Conservation (phyloP, 2,329 filamentous ascomycete genomes). For the Zymoseptoria brevis region DNA sequence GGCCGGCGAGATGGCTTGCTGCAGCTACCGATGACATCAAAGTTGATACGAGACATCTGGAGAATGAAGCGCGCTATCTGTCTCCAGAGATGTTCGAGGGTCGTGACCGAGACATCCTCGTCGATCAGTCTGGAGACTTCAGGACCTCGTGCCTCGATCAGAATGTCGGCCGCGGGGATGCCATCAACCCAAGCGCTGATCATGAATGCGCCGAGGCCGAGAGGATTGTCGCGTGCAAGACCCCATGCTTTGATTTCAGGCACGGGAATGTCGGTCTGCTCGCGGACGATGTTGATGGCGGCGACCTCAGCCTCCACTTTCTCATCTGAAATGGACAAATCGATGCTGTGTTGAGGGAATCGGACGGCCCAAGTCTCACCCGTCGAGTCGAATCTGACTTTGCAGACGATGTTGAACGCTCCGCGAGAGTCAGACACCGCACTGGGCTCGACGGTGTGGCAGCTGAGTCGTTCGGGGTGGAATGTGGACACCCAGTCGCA, state of each 20-base stretch:
- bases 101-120: background rate
- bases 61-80: conserved; percentile 10
- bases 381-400: conserved; percentile 3
- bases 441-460: background rate
- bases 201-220: conserved; percentile 12
- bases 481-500: conserved; percentile 6
- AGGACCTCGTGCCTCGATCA: background rate
- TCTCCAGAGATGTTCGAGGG: conserved; percentile 2
- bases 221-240: conserved; percentile 5
- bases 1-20: background rate
- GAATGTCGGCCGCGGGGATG: background rate
- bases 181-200: conserved; percentile 10
- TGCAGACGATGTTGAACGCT: conserved; percentile 23
- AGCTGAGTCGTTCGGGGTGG: conserved; percentile 2
- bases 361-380: conserved; percentile 9
- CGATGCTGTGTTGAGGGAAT: conserved; percentile 6
- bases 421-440: conserved; percentile 8
- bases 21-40: conserved; percentile 10
- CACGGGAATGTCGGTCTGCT: conserved; percentile 10
- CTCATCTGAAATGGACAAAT: conserved; percentile 8
- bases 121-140: background rate
- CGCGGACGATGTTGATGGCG: conserved; percentile 6
- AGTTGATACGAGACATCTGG: conserved; percentile 11
- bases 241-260: conserved; percentile 9
- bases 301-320: conserved; percentile 12